Conservation (phyloP, 768 basidiomycete genomes). For the Suillus weaverae region DNA sequence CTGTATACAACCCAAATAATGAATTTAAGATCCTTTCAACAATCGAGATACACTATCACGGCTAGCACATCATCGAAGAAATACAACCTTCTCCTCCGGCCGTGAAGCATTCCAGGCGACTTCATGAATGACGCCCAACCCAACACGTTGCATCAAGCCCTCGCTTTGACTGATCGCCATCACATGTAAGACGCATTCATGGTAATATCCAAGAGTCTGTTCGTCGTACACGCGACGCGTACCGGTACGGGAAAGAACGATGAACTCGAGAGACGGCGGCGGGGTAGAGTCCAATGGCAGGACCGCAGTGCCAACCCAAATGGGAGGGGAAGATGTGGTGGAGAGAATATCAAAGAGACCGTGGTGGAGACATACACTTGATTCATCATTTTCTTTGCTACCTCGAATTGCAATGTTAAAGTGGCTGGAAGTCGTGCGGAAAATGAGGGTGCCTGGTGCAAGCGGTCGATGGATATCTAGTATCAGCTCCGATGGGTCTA, state of each 20-base stretch:
- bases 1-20: not conserved
- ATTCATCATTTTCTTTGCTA: not conserved
- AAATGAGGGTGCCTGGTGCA: slow-evolving; percentile 1
- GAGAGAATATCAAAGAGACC: not conserved
- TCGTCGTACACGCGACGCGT: slow-evolving; percentile 11
- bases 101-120: slow-evolving; percentile 15
- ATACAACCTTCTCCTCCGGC: not conserved
- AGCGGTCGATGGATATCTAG: not conserved
- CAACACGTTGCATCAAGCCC: slow-evolving; percentile 19
- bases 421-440: not conserved
- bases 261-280: slow-evolving; percentile 13
- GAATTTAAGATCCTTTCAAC: not conserved
- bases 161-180: slow-evolving; percentile 19
- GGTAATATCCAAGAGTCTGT: not conserved
- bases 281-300: not conserved
- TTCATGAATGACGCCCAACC: slow-evolving; percentile 21
- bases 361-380: not conserved
- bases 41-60: not conserved
- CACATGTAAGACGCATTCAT: slow-evolving; percentile 21
- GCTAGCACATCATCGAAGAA: not conserved
- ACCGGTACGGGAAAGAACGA: slow-evolving; percentile 20
- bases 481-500: not conserved
- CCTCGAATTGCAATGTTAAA: not conserved
- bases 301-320: slow-evolving; percentile 1
- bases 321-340: not conserved